Base-by-base conservation (phyloP, 768 basidiomycete genomes). In the Lyophyllum decastes region DNA sequence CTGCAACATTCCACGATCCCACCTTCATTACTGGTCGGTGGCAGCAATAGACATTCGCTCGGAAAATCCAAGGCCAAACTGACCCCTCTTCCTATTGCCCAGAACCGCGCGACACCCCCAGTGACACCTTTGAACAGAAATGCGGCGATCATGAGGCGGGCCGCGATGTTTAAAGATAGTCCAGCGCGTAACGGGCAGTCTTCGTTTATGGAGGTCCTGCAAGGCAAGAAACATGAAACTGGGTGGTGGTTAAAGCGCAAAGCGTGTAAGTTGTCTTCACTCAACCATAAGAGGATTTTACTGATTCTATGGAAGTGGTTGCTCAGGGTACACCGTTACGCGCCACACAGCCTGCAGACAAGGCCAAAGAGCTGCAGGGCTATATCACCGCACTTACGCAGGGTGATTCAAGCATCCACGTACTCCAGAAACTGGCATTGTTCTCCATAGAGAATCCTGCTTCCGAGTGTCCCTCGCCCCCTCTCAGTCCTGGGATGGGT, bases 231-330 rank as follows among this genome's bases (percentile, higher is more conserved):
- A 58, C 84, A 87, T 64, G 87, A 90, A 65, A 86, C 84, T 21
- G 84, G 84, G 7, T 95, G 94, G 94, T 95, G 94, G 93, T 68
- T 85, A 60, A 92, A 90, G 68, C 80, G 89, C 61, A 86, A 84
- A 69, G 76, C 82, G 41, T 71, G 93, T 95, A 68, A 69, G 85
- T 83, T 27, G 5, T 40, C 50, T 48, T 57, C 4, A 16, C 46
- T 44, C 17, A 9, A 35, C 33, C 53, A 14, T 30, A 5, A 22
- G 33, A 25, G 35, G 41, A 51, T 3, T 24, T 60, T 69, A 52
- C 71, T 46, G 52, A 50, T 25, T 34, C 12, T 8, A 25, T 58
- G 19, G n/a, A 61, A 83, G 81, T 85, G 59, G 71, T 85, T 59
- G 78, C 80, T 25, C 79, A 82, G 63, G 78, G 80, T 38, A 77